Conservation (phyloP, 73 alveolate genomes). For the Paraurostyla sp. region DNA sequence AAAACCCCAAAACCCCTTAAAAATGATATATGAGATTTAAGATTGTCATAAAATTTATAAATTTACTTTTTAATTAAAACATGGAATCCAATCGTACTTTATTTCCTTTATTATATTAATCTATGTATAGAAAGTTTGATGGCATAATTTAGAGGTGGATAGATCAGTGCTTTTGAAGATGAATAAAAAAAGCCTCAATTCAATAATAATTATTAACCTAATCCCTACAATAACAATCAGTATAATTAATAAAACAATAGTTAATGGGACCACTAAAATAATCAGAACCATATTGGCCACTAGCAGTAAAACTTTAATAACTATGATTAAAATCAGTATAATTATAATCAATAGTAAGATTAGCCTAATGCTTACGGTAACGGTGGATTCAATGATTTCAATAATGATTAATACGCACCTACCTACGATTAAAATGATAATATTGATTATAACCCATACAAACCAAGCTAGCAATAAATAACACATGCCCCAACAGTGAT, state of each 20-base stretch:
- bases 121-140: constrained; percentile 5
- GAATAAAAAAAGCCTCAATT: no score
- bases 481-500: background rate
- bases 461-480: background rate
- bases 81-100: constrained; percentile 21
- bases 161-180: constrained; percentile 21
- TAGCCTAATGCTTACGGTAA: background rate
- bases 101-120: background rate
- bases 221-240: background rate
- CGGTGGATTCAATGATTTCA: background rate
- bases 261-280: background rate
- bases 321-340: background rate
- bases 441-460: background rate
- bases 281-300: background rate
- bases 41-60: background rate
- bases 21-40: background rate
- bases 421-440: background rate
- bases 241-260: background rate
- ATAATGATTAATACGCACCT: background rate
- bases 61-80: background rate
- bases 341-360: background rate
- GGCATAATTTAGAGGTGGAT: constrained; percentile 31
- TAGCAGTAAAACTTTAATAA: background rate
- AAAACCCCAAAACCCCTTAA: background rate
- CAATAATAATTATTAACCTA: background rate